Percentiles rank a stretch among this genome's conserved stretches.
Evolutionary conservation across 2,329 filamentous ascomycete genomes (phyloP).

Genomic region (Domatiomyces catenatus): DNA sequence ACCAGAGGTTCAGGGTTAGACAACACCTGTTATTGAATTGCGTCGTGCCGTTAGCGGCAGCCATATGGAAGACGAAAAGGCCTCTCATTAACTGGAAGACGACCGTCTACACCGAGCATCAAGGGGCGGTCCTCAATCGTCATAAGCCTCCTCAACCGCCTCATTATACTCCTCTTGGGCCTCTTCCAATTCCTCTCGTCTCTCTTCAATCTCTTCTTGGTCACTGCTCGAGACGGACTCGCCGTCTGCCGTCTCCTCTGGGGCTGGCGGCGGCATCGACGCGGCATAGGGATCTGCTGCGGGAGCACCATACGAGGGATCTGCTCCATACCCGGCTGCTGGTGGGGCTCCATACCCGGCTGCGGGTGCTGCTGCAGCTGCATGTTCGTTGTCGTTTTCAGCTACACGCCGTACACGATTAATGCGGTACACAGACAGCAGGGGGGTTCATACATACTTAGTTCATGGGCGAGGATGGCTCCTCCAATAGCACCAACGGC

Average conservation of each 20-base stretch:
- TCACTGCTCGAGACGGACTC: neutral
- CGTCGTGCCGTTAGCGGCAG: neutral
- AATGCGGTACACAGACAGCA: neutral
- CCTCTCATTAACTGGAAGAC: neutral
- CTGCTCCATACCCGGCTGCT: neutral
- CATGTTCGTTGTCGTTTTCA: neutral
- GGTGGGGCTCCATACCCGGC: slow-evolving; percentile 6
- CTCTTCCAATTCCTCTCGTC: slow-evolving; percentile 6
- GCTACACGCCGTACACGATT: neutral
- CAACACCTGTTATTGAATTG: neutral
- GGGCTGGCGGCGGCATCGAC: slow-evolving; percentile 8
- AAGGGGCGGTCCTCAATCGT: slow-evolving; percentile 7
- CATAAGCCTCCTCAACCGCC: slow-evolving; percentile 10
- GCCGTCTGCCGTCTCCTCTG: slow-evolving; percentile 7
- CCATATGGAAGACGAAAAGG: neutral
- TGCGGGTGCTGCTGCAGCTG: neutral
- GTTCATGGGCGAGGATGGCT: slow-evolving; percentile 6
- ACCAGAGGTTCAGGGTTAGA: neutral
- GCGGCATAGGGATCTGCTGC: slow-evolving; percentile 10
- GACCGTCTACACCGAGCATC: neutral
- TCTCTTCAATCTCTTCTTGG: slow-evolving; percentile 10
- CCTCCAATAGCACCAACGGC: slow-evolving; percentile 11
- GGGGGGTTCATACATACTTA: slow-evolving; percentile 5
- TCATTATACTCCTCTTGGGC: slow-evolving; percentile 11
- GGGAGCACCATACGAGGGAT: slow-evolving; percentile 9